phyloP scores from a whole-genome alignment of 768 basidiomycete species.

The Suillus hirtellus region DNA sequence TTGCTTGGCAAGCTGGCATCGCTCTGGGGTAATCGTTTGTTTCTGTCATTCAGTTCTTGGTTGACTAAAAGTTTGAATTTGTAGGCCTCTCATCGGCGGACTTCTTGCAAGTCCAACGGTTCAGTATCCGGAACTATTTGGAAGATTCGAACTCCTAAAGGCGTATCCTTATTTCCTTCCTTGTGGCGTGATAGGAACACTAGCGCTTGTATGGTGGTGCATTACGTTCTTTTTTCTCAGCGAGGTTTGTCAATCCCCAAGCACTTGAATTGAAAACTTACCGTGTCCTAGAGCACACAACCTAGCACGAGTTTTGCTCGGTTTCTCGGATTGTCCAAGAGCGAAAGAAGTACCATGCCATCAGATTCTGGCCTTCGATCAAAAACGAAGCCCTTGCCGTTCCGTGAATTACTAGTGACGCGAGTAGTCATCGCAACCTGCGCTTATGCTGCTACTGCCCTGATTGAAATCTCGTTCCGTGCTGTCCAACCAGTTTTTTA shows the following conservation, averaged over 20 bases:
- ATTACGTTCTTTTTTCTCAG: slow-evolving; percentile 49
- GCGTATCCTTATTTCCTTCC: slow-evolving; percentile 69
- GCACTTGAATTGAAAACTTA: not conserved
- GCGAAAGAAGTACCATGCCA: not conserved
- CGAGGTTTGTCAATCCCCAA: slow-evolving; percentile 37
- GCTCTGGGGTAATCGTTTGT: slow-evolving; percentile 36
- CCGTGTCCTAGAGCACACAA: slow-evolving; percentile 4
- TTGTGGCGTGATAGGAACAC: slow-evolving; percentile 58
- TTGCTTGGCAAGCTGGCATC: slow-evolving; percentile 41
- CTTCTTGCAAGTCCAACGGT: slow-evolving; percentile 62
- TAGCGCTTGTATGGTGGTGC: slow-evolving; percentile 49
- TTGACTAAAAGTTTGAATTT: not conserved
- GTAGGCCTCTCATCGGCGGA: slow-evolving; percentile 65
- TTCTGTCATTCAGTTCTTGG: slow-evolving; percentile 26
- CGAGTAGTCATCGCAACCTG: slow-evolving; percentile 52
- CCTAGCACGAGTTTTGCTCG: slow-evolving; percentile 4
- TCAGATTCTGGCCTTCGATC: not conserved
- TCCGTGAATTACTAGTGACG: slow-evolving; percentile 46
- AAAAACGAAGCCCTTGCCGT: slow-evolving; percentile 36
- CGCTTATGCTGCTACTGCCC: slow-evolving; percentile 60
- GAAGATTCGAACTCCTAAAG: slow-evolving; percentile 54
- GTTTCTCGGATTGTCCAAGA: not conserved
- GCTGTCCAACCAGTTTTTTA: slow-evolving; percentile 35
- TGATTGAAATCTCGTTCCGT: slow-evolving; percentile 62
- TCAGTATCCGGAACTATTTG: slow-evolving; percentile 58